phyloP scores from a whole-genome alignment of 306 rosid species.

The Canavalia gladiata region DNA sequence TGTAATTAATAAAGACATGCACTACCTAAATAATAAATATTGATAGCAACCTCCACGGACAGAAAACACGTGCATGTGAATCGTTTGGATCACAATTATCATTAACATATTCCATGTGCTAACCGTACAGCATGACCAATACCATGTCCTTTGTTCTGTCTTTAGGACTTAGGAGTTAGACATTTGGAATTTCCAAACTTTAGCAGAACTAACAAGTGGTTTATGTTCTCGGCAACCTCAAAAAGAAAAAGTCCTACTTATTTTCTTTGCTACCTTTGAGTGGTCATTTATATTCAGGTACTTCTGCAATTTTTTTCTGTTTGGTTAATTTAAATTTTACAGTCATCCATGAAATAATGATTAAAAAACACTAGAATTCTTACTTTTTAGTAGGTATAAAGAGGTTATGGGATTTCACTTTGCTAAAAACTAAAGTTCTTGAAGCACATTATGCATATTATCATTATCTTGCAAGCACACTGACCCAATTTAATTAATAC shows the following conservation, averaged over 20 bases:
- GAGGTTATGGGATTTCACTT: background rate
- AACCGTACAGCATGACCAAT: background rate
- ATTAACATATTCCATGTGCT: background rate
- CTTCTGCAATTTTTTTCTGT: background rate
- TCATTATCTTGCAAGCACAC: background rate
- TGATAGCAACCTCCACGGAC: background rate
- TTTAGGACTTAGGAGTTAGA: background rate
- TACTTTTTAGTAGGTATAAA: background rate
- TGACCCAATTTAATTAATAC: background rate
- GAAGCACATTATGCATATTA: background rate
- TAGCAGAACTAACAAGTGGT: background rate
- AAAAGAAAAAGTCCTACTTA: background rate
- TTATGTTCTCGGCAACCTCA: background rate
- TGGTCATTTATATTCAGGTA: background rate
- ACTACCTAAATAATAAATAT: background rate
- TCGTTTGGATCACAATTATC: background rate
- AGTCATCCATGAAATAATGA: background rate
- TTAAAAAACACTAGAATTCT: background rate
- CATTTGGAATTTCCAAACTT: background rate
- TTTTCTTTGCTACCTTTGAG: background rate
- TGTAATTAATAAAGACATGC: background rate
- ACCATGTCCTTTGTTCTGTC: background rate
- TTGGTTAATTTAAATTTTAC: background rate
- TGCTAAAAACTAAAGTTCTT: background rate
- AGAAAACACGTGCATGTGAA: background rate